Evolutionary conservation across 495 filamentous ascomycete genomes (phyloP), one percentile per base, ranked within the genome.

Genomic region (Xylaria venustula): DNA sequence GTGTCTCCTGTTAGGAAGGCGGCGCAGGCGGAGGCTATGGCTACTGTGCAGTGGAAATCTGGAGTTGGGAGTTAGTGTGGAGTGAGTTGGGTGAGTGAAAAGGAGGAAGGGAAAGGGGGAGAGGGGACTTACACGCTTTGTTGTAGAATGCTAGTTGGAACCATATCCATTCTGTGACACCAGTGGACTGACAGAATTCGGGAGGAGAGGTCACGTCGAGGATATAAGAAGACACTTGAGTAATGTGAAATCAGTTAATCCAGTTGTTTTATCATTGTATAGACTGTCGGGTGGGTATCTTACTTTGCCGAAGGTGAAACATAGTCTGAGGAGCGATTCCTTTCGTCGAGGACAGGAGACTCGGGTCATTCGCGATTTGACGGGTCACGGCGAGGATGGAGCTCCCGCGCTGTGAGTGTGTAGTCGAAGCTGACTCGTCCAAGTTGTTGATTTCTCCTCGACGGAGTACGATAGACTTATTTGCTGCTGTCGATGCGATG

Each of bases 11-110:
- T 26, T 8, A 59, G n/a, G 14, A 59, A 59, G 30, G 44, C 56
- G 45, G 46, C 36, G 20, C 32, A 59, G 6, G 56, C 56, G 40
- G 46, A 49, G 7, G 56, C 28, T 3, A 59, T 25, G 23, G 56
- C 56, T 25, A 59, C 9, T 3, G 45, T 59, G 22, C 30, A 48
- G 36, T 59, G 56, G 36, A 59, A 59, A 50, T 59, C 56, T 59
- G 7, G 19, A 25, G 23, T 22, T 7, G 28, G 28, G 8, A 54
- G 25, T 30, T 14, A 54, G 28, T 48, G 25, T 8, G 30, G 7
- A 26, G 19, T 25, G 2, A 26, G 22, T 20, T 9, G 15, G 11
- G 26, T 15, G n/a, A n/a, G n/a, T n/a, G n/a, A n/a, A n/a, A n/a
- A n/a, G n/a, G n/a, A n/a, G n/a, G n/a, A n/a, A n/a, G n/a, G n/a